These are phyloP conservation scores for Verticillium nubilum DNA, from an alignment of 2,329 filamentous ascomycete species.

Conservation along the genomic window DNA sequence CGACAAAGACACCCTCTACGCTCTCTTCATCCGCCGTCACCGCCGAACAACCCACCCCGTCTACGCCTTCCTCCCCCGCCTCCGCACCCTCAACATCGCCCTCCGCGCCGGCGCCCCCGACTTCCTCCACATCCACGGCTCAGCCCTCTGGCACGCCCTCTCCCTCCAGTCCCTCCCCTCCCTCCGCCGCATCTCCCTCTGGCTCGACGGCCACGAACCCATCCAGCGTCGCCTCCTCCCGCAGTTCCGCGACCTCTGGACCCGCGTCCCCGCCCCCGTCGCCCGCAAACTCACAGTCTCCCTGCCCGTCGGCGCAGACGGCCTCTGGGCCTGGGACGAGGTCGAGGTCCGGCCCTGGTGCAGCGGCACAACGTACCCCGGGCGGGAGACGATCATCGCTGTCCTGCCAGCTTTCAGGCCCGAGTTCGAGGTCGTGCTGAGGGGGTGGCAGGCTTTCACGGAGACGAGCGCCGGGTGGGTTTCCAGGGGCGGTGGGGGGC, in stretches of 20 bases:
- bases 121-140: constrained; percentile 9
- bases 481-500: background rate
- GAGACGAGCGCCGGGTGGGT: constrained; percentile 2
- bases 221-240: constrained; percentile 10
- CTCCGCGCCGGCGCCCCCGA: constrained; percentile 10
- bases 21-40: constrained; percentile 2
- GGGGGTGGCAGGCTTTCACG: constrained; percentile 8
- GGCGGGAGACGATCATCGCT: background rate
- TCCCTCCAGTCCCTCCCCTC: background rate
- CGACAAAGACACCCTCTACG: constrained; percentile 6
- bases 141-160: constrained; percentile 5
- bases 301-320: constrained; percentile 10
- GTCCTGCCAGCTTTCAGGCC: constrained; percentile 1
- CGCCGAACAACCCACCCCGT: background rate
- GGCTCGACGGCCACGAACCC: constrained; percentile 12
- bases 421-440: constrained; percentile 6
- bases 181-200: constrained; percentile 4
- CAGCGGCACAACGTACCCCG: background rate
- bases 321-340: constrained; percentile 12
- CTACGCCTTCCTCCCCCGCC: constrained; percentile 1
- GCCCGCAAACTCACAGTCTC: constrained; percentile 3
- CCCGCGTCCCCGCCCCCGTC: background rate
- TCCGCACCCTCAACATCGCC: constrained; percentile 10
- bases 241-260: constrained; percentile 9
- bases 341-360: background rate